phyloP scores from a whole-genome alignment of 2,329 filamentous ascomycete species.

The Raffaelea ambrosiae region DNA sequence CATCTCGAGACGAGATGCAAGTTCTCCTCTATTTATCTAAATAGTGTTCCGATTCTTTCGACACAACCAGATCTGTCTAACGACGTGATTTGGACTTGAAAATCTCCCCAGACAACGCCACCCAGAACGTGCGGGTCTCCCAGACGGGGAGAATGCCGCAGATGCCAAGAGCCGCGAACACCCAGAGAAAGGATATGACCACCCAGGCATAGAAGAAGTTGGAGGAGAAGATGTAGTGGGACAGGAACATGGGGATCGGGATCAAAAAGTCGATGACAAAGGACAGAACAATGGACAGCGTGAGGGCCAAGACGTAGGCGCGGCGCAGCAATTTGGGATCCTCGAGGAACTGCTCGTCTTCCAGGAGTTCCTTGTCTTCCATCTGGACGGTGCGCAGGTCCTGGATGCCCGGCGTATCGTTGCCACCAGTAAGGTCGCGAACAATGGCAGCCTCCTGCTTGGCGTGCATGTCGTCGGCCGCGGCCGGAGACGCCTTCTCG shows the following conservation, averaged over 20 bases:
- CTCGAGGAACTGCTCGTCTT: neutral
- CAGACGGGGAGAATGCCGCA: neutral
- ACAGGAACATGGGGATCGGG: neutral
- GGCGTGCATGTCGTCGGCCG: too few species aligned
- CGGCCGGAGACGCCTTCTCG: neutral
- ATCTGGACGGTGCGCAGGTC: neutral
- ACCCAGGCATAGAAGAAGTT: slow-evolving; percentile 2
- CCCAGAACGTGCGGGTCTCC: neutral
- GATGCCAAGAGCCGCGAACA: neutral
- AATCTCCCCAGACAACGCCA: neutral
- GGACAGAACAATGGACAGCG: neutral
- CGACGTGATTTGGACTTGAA: too few species aligned
- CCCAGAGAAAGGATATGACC: neutral
- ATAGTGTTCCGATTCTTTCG: too few species aligned
- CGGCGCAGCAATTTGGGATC: neutral
- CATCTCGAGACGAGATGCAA: too few species aligned
- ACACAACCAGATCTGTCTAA: too few species aligned
- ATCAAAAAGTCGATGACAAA: neutral
- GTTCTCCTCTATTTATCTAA: too few species aligned
- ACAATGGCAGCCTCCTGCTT: neutral
- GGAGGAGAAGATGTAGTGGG: neutral
- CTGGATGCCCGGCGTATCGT: neutral
- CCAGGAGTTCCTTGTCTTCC: slow-evolving; percentile 1
- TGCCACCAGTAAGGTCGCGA: neutral
- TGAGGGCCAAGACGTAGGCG: neutral